Evolutionary conservation across 768 basidiomycete genomes (phyloP), one percentile per base, ranked within the genome.

Genomic region (Tylopilus cervinicoccineus): DNA sequence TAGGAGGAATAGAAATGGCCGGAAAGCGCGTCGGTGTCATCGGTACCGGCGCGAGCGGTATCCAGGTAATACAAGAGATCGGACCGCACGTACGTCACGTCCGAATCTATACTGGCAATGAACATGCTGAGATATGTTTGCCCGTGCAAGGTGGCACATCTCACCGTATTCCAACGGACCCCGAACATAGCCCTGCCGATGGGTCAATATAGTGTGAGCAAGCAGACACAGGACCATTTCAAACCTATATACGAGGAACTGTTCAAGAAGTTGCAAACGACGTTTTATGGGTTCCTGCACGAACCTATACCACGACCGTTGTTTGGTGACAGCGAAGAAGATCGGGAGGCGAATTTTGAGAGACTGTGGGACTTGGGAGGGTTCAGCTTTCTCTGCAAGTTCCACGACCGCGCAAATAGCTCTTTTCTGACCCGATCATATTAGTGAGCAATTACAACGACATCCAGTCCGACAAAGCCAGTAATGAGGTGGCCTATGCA

Each of bases 91-190:
- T 57, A 19, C 20, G 55, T 32, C 29, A 16, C 13, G 0, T 28
- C 37, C 22, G 12, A 26, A 3, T 19, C 20, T 8, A 16, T 22
- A 11, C 22, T n/a, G 4, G n/a, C 16, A 12, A 33, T 4, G 11
- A 43, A 3, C 7, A 13, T 0, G 14, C 27, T n/a, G 37, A n/a
- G n/a, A n/a, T n/a, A n/a, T n/a, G 6, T 10, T 28, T 28, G 6
- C 28, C 5, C 12, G 16, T n/a, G 28, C 3, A 26, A 16, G 52
- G 46, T 49, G 10, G 33, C 29, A 0, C 47, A 50, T 23, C 13
- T 54, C 38, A 55, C 52, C 29, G 43, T 53, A 2, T 55, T 54
- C 26, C 54, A 55, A 28, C 51, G 52, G 6, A 54, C 54, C 3
- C 47, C 54, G 3, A 49, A 54, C 23, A 6, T 45, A 16, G 43